phyloP scores from a whole-genome alignment of 148 eudicot species.

The Rhododendron henanense region DNA sequence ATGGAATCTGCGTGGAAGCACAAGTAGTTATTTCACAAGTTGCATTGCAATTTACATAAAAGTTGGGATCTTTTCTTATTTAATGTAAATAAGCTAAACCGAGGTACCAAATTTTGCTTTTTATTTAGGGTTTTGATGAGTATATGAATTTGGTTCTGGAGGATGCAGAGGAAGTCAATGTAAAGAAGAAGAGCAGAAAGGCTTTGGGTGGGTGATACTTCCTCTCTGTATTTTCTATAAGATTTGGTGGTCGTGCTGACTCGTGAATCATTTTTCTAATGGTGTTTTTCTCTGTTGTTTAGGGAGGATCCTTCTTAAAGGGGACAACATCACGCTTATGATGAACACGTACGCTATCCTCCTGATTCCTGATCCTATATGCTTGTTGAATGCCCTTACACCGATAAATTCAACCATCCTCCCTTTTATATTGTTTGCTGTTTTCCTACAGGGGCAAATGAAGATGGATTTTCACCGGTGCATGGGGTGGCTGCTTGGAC shows the following conservation, averaged over 20 bases:
- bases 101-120: neutral
- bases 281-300: conserved; percentile 12
- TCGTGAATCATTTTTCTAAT: neutral
- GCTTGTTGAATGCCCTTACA: neutral
- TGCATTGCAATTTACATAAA: neutral
- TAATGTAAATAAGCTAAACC: neutral
- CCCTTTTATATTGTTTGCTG: neutral
- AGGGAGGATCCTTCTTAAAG: conserved; percentile 91
- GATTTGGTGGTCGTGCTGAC: neutral
- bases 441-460: conserved; percentile 9
- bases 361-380: neutral
- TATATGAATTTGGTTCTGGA: conserved; percentile 95
- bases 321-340: conserved; percentile 94
- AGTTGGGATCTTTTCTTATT: neutral
- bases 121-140: conserved; percentile 76
- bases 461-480: neutral
- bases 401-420: neutral
- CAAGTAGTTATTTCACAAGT: neutral
- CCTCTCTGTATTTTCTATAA: neutral
- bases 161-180: conserved; percentile 86
- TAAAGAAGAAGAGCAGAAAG: conserved; percentile 84
- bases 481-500: too few relatives aligned
- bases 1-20: neutral
- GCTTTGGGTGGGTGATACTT: conserved; percentile 45
- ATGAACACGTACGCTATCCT: conserved; percentile 64